Conservation (phyloP, 164 flowering plant species). For the Vitis rupestris region DNA sequence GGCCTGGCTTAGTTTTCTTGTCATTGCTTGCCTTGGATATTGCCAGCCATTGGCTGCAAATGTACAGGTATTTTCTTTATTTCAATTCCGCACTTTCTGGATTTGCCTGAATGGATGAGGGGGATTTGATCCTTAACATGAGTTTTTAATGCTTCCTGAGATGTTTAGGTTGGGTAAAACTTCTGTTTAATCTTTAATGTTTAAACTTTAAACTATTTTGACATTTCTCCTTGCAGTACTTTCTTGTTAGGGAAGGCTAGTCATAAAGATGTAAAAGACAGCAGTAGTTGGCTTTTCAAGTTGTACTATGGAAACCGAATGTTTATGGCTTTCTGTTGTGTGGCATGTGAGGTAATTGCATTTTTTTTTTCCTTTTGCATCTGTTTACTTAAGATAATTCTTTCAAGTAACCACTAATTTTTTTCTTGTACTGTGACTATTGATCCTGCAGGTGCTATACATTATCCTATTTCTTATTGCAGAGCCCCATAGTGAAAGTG, state of each 20-base stretch:
- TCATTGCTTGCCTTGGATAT: conserved; percentile 85
- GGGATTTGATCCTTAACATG: not conserved
- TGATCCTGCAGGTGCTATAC: conserved; percentile 72
- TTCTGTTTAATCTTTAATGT: not conserved
- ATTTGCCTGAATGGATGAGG: not conserved
- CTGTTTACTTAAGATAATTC: not conserved
- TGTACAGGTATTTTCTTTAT: conserved; percentile 72
- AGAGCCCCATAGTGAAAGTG: conserved; percentile 40
- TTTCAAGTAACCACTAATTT: not conserved
- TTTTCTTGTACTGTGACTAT: conserved; percentile 3
- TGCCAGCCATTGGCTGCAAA: conserved; percentile 96
- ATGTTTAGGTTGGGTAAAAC: not conserved
- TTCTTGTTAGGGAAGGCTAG: conserved; percentile 84
- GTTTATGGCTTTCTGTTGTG: conserved; percentile 92
- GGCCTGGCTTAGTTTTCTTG: conserved; percentile 79
- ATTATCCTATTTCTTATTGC: conserved; percentile 71
- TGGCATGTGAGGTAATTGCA: conserved; percentile 76
- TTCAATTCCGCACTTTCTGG: not conserved
- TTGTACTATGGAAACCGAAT: conserved; percentile 78
- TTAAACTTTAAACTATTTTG: not conserved
- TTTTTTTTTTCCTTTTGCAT: not conserved
- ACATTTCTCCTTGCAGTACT: conserved; percentile 49
- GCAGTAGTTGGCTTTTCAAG: conserved; percentile 85
- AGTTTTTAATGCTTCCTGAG: not conserved
- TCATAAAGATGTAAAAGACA: conserved; percentile 96